Conservation (phyloP, 495 filamentous ascomycete genomes). For the Hypoxylon subgilvum region DNA sequence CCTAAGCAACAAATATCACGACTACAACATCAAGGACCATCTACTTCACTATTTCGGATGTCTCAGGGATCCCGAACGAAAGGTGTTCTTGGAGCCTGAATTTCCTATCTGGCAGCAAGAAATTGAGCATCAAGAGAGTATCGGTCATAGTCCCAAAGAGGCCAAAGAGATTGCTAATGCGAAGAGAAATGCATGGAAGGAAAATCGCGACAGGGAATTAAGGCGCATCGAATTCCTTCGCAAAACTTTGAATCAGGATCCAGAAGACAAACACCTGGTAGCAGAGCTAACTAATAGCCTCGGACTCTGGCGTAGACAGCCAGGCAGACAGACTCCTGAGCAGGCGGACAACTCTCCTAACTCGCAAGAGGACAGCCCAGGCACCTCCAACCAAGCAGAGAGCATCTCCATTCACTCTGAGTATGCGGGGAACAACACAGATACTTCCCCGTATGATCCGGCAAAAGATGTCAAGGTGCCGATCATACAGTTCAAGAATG, state of each 20-base stretch:
- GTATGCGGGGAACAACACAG: not conserved
- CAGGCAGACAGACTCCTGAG: too few species aligned
- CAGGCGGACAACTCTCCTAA: too few species aligned
- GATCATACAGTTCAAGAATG: constrained; percentile 23
- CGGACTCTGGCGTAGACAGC: too few species aligned
- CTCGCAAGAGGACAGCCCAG: not conserved
- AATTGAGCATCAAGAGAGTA: constrained; percentile 5
- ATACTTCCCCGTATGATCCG: constrained; percentile 6
- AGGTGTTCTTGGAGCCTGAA: constrained; percentile 18
- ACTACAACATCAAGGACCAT: constrained; percentile 36
- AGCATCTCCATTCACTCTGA: too few species aligned
- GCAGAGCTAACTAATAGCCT: not conserved
- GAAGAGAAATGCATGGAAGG: constrained; percentile 21
- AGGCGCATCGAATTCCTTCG: constrained; percentile 31
- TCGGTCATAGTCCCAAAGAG: not conserved
- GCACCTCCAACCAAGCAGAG: not conserved
- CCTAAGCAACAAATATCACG: constrained; percentile 19
- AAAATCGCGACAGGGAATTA: too few species aligned
- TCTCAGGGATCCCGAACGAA: constrained; percentile 36
- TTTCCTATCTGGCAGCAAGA: constrained; percentile 32
- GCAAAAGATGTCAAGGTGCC: constrained; percentile 29
- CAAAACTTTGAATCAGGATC: constrained; percentile 15
- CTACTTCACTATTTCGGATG: constrained; percentile 45
- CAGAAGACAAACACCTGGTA: constrained; percentile 12
- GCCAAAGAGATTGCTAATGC: constrained; percentile 15